Evolutionary conservation across 2,329 filamentous ascomycete genomes (phyloP), one percentile per base, ranked within the genome.

Genomic region (Fusarium phyllophilum): DNA sequence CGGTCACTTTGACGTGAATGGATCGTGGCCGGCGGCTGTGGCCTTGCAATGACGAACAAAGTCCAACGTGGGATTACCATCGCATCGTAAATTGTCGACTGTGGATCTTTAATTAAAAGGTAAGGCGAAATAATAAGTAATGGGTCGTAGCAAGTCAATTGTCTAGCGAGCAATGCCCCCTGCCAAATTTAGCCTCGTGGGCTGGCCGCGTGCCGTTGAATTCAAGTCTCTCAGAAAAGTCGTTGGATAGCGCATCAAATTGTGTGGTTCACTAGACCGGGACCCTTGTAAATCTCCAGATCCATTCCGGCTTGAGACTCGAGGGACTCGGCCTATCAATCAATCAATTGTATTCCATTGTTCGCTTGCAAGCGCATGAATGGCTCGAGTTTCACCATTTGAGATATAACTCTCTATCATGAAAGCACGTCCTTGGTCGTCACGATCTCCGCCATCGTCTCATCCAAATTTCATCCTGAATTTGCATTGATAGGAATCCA

Each of bases 171-270:
- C 70, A 77, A 70, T 61, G 64, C 60, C 76, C 74, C 75, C 66
- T 74, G 72, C 73, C 76, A 73, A 59, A 77, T 70, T 75, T 78
- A 78, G 77, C 70, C 77, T 75, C 77, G 74, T 78, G 75, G 75
- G 58, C 59, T 78, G 77, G 66, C 77, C 77, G 72, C 77, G 77
- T 78, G 77, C 77, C 72, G 65, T 75, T 73, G 45, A 61, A 70
- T 67, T 70, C 63, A 68, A 73, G 58, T 72, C 61, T 62, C 58
- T 62, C 58, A 62, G 66, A 58, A 65, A 77, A 70, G 56, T 77
- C 65, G 76, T 74, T 78, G 74, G 75, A 70, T 61, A 52, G 70
- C 70, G 73, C 70, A 73, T 68, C 67, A 68, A 66, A 62, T 54
- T 60, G 70, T 64, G 74, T 77, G 74, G 70, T 61, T 63, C 70